Evolutionary conservation across 192 early-diverging fungal species (phyloP), one percentile per base, ranked within the genome.

Genomic region (Chytriomyces sp.): DNA sequence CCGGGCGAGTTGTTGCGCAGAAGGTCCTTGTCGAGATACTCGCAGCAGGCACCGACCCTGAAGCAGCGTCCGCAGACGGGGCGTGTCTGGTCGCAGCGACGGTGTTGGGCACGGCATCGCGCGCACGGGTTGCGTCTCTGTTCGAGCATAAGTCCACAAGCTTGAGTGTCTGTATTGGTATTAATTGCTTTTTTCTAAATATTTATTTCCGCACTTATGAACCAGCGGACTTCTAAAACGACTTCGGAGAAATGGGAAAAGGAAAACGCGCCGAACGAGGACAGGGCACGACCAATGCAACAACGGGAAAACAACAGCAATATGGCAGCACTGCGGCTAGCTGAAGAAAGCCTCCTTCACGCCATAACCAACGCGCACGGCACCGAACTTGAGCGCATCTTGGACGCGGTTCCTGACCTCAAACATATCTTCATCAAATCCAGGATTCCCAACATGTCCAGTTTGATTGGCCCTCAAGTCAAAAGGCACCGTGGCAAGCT

Each of bases 331-430:
- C 2, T 57, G 3, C 13, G 20, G 13, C 53, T 57, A 57, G 16
- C 53, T n/a, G 53, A 57, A 57, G 53, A 57, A 57, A 13, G 53
- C 53, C 53, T 57, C 53, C 53, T 57, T 20, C 53, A 57, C 53
- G 20, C 53, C 53, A 13, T 5, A n/a, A 3, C 53, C 53, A n/a
- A 57, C 53, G 3, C 53, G 13, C 53, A 57, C 53, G 3, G 16
- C 53, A 57, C 53, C 53, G 3, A 13, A 57, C 53, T 20, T 13
- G 16, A 57, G 20, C 20, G 53, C 53, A 57, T 57, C 53, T 20
- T 20, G 53, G 13, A 57, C 53, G 16, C 53, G 53, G 53, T 57
- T 57, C 20, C 20, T 13, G 16, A 57, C 53, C 53, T 57, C 53
- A 57, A 57, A 13, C 53, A 13, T 57, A 3, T 20, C 53, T 5